phyloP scores from a whole-genome alignment of 495 filamentous ascomycete genomes.

The Penicillium malachiteum region DNA sequence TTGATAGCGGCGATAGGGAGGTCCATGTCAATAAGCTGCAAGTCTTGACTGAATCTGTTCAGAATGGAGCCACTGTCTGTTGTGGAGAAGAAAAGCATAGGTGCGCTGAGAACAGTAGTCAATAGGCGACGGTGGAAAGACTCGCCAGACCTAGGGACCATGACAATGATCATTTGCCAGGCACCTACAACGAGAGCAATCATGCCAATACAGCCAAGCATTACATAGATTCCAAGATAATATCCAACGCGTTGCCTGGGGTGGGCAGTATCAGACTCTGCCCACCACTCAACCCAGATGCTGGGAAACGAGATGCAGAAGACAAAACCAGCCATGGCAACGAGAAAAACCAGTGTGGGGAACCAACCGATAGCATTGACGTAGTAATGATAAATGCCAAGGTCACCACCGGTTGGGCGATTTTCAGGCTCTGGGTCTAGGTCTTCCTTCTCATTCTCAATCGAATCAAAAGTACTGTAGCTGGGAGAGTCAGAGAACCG shows the following conservation, averaged over 20 bases:
- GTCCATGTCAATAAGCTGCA: constrained; percentile 60
- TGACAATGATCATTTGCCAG: constrained; percentile 54
- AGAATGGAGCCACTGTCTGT: constrained; percentile 47
- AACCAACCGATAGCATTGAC: constrained; percentile 50
- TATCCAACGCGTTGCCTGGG: constrained; percentile 45
- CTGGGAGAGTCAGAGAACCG: constrained; percentile 20
- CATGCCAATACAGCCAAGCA: constrained; percentile 48
- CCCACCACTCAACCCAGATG: constrained; percentile 59
- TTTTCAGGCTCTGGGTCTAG: constrained; percentile 23
- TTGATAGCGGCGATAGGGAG: constrained; percentile 50
- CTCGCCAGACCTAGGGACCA: constrained; percentile 53
- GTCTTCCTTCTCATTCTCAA: constrained; percentile 23
- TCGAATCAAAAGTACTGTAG: constrained; percentile 16
- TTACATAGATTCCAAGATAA: constrained; percentile 56
- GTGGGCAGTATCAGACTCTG: constrained; percentile 39
- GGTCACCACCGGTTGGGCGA: constrained; percentile 49
- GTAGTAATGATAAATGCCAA: constrained; percentile 60
- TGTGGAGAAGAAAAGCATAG: constrained; percentile 47
- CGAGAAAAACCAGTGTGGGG: constrained; percentile 42
- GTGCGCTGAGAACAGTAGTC: constrained; percentile 48
- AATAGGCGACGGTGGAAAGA: constrained; percentile 50
- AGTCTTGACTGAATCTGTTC: constrained; percentile 61
- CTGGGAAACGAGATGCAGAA: constrained; percentile 50
- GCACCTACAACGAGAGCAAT: constrained; percentile 42
- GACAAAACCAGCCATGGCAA: constrained; percentile 40